phyloP scores from a whole-genome alignment of 345 rosid species.

The Nasturtium officinale region DNA sequence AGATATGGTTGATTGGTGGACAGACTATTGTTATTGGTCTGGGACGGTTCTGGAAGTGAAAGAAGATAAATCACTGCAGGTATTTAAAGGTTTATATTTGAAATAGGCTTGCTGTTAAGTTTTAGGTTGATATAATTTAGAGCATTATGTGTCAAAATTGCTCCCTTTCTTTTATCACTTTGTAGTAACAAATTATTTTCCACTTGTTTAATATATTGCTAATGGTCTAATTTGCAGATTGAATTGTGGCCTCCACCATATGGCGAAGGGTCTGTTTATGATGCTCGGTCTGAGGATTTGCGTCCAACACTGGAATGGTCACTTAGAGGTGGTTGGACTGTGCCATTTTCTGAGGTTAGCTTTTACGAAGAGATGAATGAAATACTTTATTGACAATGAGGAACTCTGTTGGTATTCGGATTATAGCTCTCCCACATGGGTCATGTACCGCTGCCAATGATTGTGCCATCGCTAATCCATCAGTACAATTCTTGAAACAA shows the following conservation, averaged over 20 bases:
- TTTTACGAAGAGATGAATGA: background rate
- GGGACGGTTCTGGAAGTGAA: slow-evolving; percentile 24
- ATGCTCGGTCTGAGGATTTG: slow-evolving; percentile 17
- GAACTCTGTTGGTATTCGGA: background rate
- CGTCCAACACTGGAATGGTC: slow-evolving; percentile 41
- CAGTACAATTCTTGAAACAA: background rate
- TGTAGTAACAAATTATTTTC: background rate
- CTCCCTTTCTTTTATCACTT: background rate
- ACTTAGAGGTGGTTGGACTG: slow-evolving; percentile 31
- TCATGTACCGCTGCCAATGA: background rate
- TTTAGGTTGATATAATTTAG: background rate
- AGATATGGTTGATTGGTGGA: slow-evolving; percentile 40
- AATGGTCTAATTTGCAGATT: slow-evolving; percentile 12
- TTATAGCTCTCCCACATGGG: background rate
- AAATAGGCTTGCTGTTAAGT: background rate
- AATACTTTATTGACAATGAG: background rate
- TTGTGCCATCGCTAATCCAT: background rate
- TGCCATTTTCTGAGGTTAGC: slow-evolving; percentile 30
- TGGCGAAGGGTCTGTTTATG: slow-evolving; percentile 32
- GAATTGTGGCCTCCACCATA: slow-evolving; percentile 35
- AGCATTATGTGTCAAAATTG: background rate
- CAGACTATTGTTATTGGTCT: slow-evolving; percentile 31
- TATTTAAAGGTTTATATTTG: background rate
- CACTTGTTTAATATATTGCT: background rate
- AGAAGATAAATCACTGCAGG: slow-evolving; percentile 14